These are phyloP conservation scores for Cercospora sp. DNA, from an alignment of 2,329 filamentous ascomycete species.

Conservation along the genomic window DNA sequence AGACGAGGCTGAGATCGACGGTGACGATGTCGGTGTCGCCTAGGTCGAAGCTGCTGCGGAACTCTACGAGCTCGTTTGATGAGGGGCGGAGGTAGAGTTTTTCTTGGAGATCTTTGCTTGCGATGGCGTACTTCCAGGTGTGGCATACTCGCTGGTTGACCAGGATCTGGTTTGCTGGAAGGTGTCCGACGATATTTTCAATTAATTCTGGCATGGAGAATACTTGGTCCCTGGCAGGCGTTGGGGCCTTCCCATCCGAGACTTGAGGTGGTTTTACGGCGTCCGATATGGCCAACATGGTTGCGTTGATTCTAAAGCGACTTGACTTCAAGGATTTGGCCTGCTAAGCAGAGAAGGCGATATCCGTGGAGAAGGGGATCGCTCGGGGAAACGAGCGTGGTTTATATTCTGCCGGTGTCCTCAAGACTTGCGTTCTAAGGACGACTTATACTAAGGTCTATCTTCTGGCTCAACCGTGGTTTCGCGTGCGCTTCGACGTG, in stretches of 20 bases:
- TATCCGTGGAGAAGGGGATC: neutral
- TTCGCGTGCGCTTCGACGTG: neutral
- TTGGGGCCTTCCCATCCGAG: neutral
- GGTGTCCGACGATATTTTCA: neutral
- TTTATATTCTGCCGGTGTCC: neutral
- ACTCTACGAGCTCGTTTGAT: neutral
- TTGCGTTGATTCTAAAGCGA: neutral
- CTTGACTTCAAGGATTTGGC: too few relatives aligned
- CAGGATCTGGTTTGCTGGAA: neutral
- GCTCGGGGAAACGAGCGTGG: neutral
- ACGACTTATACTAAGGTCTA: neutral
- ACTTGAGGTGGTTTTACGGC: neutral
- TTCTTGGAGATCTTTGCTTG: neutral
- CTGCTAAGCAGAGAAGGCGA: too few relatives aligned
- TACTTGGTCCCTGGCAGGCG: neutral
- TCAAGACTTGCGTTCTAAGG: neutral
- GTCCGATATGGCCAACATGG: neutral
- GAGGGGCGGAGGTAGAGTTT: neutral
- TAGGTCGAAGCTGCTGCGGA: neutral
- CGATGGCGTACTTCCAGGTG: neutral
- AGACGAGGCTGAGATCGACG: neutral
- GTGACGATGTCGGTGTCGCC: neutral
- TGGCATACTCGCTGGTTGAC: neutral
- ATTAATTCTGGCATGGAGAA: neutral
- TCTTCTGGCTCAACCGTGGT: neutral